Evolutionary conservation across 352 stramenopile species (phyloP).

Genomic region (Phytopythium cucurbitacearum): DNA sequence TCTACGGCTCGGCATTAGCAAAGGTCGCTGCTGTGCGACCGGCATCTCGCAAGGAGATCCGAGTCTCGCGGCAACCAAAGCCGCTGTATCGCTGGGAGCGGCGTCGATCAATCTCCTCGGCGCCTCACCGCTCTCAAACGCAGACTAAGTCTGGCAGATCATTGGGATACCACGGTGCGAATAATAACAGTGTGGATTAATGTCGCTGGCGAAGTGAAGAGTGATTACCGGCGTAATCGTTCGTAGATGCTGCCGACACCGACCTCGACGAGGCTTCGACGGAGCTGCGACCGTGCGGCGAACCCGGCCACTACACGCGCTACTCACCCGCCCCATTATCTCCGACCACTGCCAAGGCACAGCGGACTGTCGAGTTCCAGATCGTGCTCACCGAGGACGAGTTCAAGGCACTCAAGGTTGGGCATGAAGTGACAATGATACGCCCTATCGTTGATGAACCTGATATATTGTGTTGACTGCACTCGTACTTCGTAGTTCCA

Average conservation of each 20-base stretch:
- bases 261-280: slow-evolving; percentile 38
- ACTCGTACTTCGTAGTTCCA: slow-evolving; percentile 31
- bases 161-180: neutral
- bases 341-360: neutral
- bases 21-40: slow-evolving; percentile 15
- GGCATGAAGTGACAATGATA: neutral
- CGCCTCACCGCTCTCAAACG: neutral
- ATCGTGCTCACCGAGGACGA: slow-evolving; percentile 57
- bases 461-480: no score
- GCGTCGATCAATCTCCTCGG: slow-evolving; percentile 11
- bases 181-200: no score
- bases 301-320: slow-evolving; percentile 50
- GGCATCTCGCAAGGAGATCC: slow-evolving; percentile 31
- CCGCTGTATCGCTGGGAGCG: slow-evolving; percentile 61
- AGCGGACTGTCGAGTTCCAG: slow-evolving; percentile 41
- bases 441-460: no score
- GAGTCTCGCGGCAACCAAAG: slow-evolving; percentile 28
- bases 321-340: slow-evolving; percentile 23
- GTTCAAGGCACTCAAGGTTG: slow-evolving; percentile 51
- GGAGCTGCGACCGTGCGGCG: slow-evolving; percentile 34
- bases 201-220: no score
- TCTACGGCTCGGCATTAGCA: slow-evolving; percentile 22
- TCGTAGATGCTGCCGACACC: slow-evolving; percentile 9
- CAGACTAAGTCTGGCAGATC: neutral
- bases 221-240: no score